Conservation (phyloP, 2,329 filamentous ascomycete species). For the Xylariomycetidae sp. region DNA sequence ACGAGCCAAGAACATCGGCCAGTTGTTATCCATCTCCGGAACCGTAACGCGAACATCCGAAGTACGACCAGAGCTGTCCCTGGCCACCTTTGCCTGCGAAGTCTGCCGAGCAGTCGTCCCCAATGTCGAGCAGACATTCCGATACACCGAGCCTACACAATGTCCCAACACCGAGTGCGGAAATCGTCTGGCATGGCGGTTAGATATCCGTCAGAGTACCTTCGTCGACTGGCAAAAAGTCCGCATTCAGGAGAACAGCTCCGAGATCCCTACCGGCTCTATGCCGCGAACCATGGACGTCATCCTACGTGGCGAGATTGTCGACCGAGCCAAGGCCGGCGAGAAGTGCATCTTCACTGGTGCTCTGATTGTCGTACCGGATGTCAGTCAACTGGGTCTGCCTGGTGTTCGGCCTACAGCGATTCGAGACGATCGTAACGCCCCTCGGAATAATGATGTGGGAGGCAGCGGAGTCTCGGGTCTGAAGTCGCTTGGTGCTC, state of each 20-base stretch:
- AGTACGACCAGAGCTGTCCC: constrained; percentile 85
- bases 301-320: constrained; percentile 92
- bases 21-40: constrained; percentile 90
- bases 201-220: constrained; percentile 95
- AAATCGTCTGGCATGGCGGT: constrained; percentile 86
- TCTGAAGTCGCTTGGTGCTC: constrained; percentile 85
- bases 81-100: constrained; percentile 90
- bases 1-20: constrained; percentile 84
- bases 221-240: constrained; percentile 99
- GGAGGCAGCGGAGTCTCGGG: constrained; percentile 82
- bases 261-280: constrained; percentile 94
- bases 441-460: constrained; percentile 66
- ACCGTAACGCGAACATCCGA: constrained; percentile 96
- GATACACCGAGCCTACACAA: constrained; percentile 93
- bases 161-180: constrained; percentile 84
- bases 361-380: constrained; percentile 90
- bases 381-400: constrained; percentile 89
- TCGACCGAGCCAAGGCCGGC: constrained; percentile 92
- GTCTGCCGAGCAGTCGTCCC: constrained; percentile 76
- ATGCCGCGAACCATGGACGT: constrained; percentile 99
- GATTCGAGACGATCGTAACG: constrained; percentile 72
- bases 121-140: constrained; percentile 94
- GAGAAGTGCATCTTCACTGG: constrained; percentile 99
- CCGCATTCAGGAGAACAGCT: constrained; percentile 95
- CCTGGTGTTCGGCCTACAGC: constrained; percentile 80